These are phyloP conservation scores for Dipodascus albidus DNA, from an alignment of 805 yeast species.

Conservation along the genomic window DNA sequence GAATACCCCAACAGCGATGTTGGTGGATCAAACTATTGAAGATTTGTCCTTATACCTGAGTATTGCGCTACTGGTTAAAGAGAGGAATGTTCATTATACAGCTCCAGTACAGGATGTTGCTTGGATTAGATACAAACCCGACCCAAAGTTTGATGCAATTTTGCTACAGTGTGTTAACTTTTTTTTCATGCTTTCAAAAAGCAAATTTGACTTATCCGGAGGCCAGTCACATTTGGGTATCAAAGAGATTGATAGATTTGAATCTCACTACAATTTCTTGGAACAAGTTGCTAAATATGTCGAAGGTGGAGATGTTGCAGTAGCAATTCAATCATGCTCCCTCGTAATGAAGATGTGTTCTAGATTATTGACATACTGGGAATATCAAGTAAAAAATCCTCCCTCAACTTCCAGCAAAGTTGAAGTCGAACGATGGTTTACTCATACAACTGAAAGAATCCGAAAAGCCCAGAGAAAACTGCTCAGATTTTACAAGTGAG, in stretches of 20 bases:
- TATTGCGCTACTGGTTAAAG: conserved; percentile 67
- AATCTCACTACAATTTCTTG: conserved; percentile 68
- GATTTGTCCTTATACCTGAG: conserved; percentile 71
- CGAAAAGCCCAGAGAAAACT: conserved; percentile 61
- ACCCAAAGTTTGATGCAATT: conserved; percentile 51
- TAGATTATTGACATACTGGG: conserved; percentile 58
- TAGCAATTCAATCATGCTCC: conserved; percentile 58
- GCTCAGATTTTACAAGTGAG: conserved; percentile 52
- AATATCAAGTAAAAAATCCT: conserved; percentile 60
- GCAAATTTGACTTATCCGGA: conserved; percentile 64
- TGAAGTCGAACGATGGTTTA: conserved; percentile 41
- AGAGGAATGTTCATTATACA: conserved; percentile 45
- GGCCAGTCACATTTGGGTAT: conserved; percentile 57
- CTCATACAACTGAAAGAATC: conserved; percentile 29
- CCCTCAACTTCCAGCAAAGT: conserved; percentile 26
- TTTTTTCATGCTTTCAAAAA: conserved; percentile 58
- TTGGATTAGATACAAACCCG: conserved; percentile 58
- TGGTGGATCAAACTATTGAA: conserved; percentile 87
- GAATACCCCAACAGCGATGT: conserved; percentile 82
- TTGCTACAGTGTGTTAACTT: conserved; percentile 65
- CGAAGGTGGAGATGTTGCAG: conserved; percentile 68
- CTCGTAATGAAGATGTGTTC: background rate
- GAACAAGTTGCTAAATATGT: conserved; percentile 67
- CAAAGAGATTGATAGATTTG: conserved; percentile 85
- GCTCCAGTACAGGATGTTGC: conserved; percentile 42